Evolutionary conservation across 768 basidiomycete genomes (phyloP), one percentile per base, ranked within the genome.

Genomic region (Termitomyces sp.): DNA sequence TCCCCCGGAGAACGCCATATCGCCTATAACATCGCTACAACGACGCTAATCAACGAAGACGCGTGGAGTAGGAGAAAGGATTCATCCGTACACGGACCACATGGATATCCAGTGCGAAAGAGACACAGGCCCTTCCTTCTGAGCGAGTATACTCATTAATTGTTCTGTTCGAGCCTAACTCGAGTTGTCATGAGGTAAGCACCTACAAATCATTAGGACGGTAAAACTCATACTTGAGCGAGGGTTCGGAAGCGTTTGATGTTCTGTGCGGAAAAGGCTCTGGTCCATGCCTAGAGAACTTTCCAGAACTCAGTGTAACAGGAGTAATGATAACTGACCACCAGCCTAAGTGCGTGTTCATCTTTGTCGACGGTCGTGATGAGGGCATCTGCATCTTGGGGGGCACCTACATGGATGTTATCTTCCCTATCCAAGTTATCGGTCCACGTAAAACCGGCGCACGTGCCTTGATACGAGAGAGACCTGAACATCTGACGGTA

Each of bases 401-500:
- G 54, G 3, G 63, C 59, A 30, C 59, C 59, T 57, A 36, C 32
- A 51, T 18, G 8, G n/a, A 36, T 10, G 8, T 51, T 24, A 51
- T 10, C 49, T 16, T 9, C 6, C 20, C n/a, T 22, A 13, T 49
- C 32, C 7, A 32, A 48, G 32, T 20, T 7, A 35, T 35, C 14
- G 20, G n/a, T 22, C 16, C 12, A 24, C 14, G n/a, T 4, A 49
- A 9, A 3, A 20, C 30, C 9, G 50, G 20, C 16, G 13, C 16
- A 7, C 32, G 33, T 56, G 58, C 51, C 56, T 54, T 61, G 52
- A 64, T 72, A 64, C 59, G 64, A 32, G 30, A 68, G 68, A 44
- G 68, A 69, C 53, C 63, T 43, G 45, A 65, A 70, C 59, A 73
- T 65, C 58, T 66, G 65, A 53, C 63, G 66, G 50, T 65, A 44